Percentiles rank a stretch among this genome's conserved stretches.
phyloP scores from a whole-genome alignment of 768 basidiomycete species.

The Lactarius akahatsu region DNA sequence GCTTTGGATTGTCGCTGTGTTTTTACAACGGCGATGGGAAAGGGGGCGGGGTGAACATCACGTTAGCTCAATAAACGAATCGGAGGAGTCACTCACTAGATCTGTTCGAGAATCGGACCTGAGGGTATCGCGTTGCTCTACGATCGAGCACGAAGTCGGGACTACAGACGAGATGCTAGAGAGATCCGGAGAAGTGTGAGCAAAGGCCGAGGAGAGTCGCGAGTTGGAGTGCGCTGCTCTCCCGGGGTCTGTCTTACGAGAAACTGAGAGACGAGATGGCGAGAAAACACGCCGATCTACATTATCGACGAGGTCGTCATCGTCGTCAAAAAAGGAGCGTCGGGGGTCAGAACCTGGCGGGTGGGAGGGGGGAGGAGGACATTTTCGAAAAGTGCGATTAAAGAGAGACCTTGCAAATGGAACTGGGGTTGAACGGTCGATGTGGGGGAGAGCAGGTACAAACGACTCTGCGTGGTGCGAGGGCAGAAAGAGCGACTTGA shows the following conservation, averaged over 20 bases:
- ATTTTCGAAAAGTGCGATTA: constrained; percentile 2
- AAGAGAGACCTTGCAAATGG: constrained; percentile 1
- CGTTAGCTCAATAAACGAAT: neutral
- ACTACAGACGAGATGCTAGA: constrained; percentile 3
- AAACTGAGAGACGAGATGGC: neutral
- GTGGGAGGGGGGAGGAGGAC: neutral
- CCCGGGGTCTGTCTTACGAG: neutral
- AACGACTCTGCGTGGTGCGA: neutral
- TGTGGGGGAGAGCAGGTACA: neutral
- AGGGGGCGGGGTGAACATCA: neutral
- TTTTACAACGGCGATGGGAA: neutral
- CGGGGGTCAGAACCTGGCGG: neutral
- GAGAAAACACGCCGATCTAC: neutral
- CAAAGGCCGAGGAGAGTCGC: constrained; percentile 20
- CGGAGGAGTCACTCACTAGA: constrained; percentile 1
- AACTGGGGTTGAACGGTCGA: neutral
- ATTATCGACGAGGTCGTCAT: neutral
- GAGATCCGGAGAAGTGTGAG: constrained; percentile 4
- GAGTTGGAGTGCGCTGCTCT: neutral
- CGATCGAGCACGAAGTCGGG: constrained; percentile 7
- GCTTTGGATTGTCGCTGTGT: constrained; percentile 6
- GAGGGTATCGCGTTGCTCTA: constrained; percentile 4
- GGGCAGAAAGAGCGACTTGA: constrained; percentile 4
- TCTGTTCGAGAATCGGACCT: constrained; percentile 3
- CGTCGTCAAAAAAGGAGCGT: constrained; percentile 20